These are phyloP conservation scores for Paramarasmius palmivorus DNA, from an alignment of 1,284 basidiomycete species.

Conservation along the genomic window DNA sequence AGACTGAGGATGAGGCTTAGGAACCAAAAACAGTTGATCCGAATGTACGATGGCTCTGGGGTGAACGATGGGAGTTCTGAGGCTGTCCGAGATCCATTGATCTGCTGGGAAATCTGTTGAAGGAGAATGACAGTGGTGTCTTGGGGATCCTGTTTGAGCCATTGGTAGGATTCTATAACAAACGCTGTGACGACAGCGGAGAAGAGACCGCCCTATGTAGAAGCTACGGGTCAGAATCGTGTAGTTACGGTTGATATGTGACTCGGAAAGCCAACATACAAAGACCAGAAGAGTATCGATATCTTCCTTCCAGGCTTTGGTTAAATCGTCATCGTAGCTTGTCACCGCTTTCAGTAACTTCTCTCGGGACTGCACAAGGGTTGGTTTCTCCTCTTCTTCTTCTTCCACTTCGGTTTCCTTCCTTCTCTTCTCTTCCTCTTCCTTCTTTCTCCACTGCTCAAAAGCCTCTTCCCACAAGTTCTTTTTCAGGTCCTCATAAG, in stretches of 20 bases:
- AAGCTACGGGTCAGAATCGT: background rate
- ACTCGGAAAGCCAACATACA: background rate
- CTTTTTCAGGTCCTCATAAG: too few species aligned
- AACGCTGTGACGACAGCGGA: conserved; percentile 9
- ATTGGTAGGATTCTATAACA: conserved; percentile 9
- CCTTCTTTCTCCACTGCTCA: too few species aligned
- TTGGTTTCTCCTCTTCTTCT: too few species aligned
- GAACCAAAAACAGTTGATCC: conserved; percentile 7
- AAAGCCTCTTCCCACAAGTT: too few species aligned
- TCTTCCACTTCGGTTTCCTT: too few species aligned
- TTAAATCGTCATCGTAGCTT: too few species aligned
- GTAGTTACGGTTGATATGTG: too few species aligned
- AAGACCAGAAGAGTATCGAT: conserved; percentile 1
- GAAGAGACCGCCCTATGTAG: background rate
- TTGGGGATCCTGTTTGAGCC: conserved; percentile 4
- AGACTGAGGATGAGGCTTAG: conserved; percentile 9
- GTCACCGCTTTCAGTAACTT: too few species aligned
- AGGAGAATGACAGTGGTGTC: conserved; percentile 4
- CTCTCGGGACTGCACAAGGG: too few species aligned
- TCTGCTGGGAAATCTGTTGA: conserved; percentile 1
- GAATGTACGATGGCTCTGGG: background rate
- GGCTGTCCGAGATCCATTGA: background rate
- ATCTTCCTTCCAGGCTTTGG: too few species aligned
- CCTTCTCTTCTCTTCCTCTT: too few species aligned
- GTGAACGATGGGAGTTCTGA: background rate